Conservation (phyloP, 257 asterid genomes). For the Haberlea rhodopensis region DNA sequence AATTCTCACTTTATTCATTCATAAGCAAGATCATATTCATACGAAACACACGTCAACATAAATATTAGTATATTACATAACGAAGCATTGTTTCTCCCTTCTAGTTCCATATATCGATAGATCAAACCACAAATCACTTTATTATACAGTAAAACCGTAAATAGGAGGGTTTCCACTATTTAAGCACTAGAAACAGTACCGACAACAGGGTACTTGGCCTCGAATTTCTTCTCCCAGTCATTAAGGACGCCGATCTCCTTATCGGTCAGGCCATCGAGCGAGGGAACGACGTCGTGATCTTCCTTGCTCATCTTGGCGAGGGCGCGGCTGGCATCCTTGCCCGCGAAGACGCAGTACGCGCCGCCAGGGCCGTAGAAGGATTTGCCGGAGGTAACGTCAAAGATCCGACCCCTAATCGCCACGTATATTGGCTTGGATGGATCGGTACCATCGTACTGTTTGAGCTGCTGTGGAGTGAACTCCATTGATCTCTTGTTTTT, state of each 20-base stretch:
- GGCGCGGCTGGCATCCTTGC: slow-evolving; percentile 97
- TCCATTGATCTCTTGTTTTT: slow-evolving; percentile 50
- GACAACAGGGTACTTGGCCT: slow-evolving; percentile 89
- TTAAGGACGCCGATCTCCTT: slow-evolving; percentile 79
- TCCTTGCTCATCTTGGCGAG: slow-evolving; percentile 96
- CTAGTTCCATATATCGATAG: slow-evolving; percentile 20
- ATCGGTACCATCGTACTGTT: slow-evolving; percentile 72
- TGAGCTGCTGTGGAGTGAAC: slow-evolving; percentile 64
- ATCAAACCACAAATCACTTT: slow-evolving; percentile 10
- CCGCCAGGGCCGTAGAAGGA: slow-evolving; percentile 96
- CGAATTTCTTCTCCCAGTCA: slow-evolving; percentile 95
- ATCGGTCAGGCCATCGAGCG: slow-evolving; percentile 76
- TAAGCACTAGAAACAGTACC: slow-evolving; percentile 49
- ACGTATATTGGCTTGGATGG: slow-evolving; percentile 88
- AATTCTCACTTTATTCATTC: not conserved
- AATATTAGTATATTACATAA: not conserved
- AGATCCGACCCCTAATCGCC: slow-evolving; percentile 70
- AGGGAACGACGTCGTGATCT: slow-evolving; percentile 56
- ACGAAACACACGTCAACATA: slow-evolving; percentile 23
- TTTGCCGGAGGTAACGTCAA: slow-evolving; percentile 76
- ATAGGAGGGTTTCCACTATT: not conserved
- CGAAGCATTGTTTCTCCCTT: not conserved
- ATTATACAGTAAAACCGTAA: not conserved
- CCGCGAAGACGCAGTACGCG: slow-evolving; percentile 74
- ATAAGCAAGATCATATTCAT: slow-evolving; percentile 12